A percentile compares a stretch with the other conserved stretches of the same genome.
Conservation (phyloP, 129 eudicot genomes). For the Artemisia argyi region DNA sequence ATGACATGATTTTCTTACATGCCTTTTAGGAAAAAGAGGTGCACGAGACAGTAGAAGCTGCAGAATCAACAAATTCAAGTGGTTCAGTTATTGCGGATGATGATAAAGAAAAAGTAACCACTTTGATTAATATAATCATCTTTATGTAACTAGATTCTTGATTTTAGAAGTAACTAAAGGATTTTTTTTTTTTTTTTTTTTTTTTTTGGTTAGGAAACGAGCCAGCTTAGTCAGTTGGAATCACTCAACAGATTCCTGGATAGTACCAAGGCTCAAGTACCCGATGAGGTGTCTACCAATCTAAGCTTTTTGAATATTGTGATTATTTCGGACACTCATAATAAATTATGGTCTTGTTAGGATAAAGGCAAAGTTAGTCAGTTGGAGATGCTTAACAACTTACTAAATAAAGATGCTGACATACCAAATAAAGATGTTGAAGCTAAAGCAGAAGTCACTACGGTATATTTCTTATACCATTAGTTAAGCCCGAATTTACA, state of each 20-base stretch:
- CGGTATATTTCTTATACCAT: conserved; percentile 39
- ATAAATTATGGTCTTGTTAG: conserved; percentile 35
- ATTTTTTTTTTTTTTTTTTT: conserved; percentile 22
- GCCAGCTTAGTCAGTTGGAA: conserved; percentile 39
- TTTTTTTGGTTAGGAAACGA: conserved; percentile 51
- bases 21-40: conserved; percentile 42
- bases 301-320: neutral
- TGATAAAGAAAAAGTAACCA: conserved; percentile 33
- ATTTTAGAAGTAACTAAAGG: conserved; percentile 3
- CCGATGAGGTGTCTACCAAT: conserved; percentile 40
- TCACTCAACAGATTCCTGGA: conserved; percentile 47
- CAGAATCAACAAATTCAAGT: conserved; percentile 36
- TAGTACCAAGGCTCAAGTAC: conserved; percentile 36
- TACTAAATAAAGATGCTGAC: too few species aligned
- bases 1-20: conserved; percentile 14
- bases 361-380: conserved; percentile 46
- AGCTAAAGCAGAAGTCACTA: conserved; percentile 28
- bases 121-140: neutral
- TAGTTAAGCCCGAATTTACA: neutral
- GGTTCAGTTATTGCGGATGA: conserved; percentile 23
- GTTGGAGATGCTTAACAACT: conserved; percentile 42
- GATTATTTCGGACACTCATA: conserved; percentile 3
- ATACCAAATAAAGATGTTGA: conserved; percentile 39
- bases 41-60: conserved; percentile 39
- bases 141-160: neutral